phyloP scores from a whole-genome alignment of 176 grass and related monocot genomes.

The Paspalum notatum region DNA sequence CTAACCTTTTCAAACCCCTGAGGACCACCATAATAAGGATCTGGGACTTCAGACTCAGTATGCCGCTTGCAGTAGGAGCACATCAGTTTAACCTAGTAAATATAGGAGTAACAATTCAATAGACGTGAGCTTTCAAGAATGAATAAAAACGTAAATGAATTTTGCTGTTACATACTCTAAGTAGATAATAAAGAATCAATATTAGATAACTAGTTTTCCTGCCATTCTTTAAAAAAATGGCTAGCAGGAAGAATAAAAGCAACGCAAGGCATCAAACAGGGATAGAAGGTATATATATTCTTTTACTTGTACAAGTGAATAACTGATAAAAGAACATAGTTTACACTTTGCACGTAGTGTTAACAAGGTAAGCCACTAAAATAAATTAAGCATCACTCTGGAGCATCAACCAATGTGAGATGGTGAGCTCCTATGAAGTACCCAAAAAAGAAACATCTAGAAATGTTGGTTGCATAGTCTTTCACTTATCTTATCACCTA shows the following conservation, averaged over 20 bases:
- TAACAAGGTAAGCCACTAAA: constrained; percentile 19
- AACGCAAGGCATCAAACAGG: background rate
- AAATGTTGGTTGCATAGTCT: background rate
- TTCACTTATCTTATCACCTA: too few species aligned
- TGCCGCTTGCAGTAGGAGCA: constrained; percentile 92
- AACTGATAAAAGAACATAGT: background rate
- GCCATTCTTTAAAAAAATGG: background rate
- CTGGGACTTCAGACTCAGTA: constrained; percentile 89
- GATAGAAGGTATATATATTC: background rate
- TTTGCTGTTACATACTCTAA: background rate
- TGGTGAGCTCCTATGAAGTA: background rate
- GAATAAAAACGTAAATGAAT: background rate
- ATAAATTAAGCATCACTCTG: too few species aligned
- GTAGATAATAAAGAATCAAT: constrained; percentile 18
- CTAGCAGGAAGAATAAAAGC: background rate
- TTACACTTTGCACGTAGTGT: background rate
- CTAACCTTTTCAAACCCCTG: constrained; percentile 94
- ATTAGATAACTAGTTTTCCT: constrained; percentile 15
- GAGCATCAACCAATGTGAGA: background rate
- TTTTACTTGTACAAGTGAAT: background rate
- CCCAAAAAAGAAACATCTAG: too few species aligned
- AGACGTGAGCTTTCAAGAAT: background rate
- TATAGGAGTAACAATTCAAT: background rate
- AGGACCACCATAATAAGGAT: constrained; percentile 93
- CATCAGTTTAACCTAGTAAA: constrained; percentile 85